Conservation (phyloP, 495 filamentous ascomycete genomes). For the Emericellopsis terricola region DNA sequence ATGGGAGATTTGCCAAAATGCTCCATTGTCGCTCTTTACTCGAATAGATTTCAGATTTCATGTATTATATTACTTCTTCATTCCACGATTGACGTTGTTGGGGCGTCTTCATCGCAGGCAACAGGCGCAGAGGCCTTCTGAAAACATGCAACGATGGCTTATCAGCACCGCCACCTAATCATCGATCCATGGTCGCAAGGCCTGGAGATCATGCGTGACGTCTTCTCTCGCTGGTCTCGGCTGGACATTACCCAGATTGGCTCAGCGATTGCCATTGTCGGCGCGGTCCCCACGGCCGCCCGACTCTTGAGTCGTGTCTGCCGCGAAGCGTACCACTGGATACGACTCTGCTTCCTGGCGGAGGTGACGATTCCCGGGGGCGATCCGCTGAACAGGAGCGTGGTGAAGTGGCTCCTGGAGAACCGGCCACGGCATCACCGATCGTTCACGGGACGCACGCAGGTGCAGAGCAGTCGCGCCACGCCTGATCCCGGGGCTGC, state of each 20-base stretch:
- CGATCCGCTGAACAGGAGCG: slow-evolving; percentile 24
- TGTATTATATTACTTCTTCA: too few species aligned
- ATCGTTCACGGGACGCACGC: slow-evolving; percentile 10
- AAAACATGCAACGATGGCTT: too few species aligned
- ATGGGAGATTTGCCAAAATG: too few species aligned
- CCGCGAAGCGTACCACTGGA: slow-evolving; percentile 18
- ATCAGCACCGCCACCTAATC: too few species aligned
- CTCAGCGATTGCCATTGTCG: slow-evolving; percentile 13
- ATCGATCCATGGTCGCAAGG: neutral
- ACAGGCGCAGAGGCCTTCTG: too few species aligned
- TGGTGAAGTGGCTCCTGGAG: slow-evolving; percentile 23
- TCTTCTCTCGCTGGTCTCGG: slow-evolving; percentile 7
- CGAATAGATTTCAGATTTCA: too few species aligned
- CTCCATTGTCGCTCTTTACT: too few species aligned
- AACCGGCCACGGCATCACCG: slow-evolving; percentile 12
- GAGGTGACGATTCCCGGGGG: slow-evolving; percentile 20
- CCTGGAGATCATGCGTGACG: neutral
- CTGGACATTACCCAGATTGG: slow-evolving; percentile 15
- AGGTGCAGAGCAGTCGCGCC: slow-evolving; percentile 9
- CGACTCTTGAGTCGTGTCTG: slow-evolving; percentile 7
- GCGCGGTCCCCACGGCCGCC: slow-evolving; percentile 11
- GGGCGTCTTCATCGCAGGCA: too few species aligned
- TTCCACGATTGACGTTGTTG: too few species aligned
- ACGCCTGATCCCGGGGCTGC: slow-evolving; percentile 14
- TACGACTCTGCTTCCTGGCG: slow-evolving; percentile 21